Conservation (phyloP, 2,329 filamentous ascomycete species). For the Leptographium radiaticola region DNA sequence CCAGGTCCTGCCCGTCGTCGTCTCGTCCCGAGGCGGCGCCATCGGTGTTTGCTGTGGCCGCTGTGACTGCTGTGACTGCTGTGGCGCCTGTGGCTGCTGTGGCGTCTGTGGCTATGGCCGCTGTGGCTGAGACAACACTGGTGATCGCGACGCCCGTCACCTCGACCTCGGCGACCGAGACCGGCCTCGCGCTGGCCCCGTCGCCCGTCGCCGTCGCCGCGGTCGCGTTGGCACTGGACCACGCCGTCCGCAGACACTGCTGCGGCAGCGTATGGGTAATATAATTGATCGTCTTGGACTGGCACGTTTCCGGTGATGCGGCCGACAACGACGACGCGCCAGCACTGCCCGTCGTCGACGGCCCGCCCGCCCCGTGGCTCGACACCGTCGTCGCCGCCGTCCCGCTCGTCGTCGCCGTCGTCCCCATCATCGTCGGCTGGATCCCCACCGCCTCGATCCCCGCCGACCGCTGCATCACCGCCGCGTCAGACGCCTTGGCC, state of each 20-base stretch:
- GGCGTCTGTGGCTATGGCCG: background rate
- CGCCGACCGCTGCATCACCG: background rate
- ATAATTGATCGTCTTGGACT: constrained; percentile 61
- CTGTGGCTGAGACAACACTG: too few relatives aligned
- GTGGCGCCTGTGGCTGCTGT: constrained; percentile 5
- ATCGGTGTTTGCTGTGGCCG: background rate
- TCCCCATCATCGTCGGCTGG: background rate
- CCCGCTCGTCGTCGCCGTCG: background rate
- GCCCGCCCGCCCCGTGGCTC: background rate
- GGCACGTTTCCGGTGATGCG: constrained; percentile 24
- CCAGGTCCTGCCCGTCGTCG: constrained; percentile 29
- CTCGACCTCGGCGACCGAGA: too few relatives aligned
- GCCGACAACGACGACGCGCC: background rate
- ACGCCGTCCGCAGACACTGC: constrained; percentile 57
- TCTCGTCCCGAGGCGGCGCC: constrained; percentile 1
- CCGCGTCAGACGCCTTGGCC: constrained; percentile 6
- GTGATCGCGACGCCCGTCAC: too few relatives aligned
- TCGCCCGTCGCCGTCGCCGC: background rate
- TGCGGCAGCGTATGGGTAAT: constrained; percentile 67
- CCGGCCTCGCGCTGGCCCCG: background rate
- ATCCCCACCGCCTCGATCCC: background rate
- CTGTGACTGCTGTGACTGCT: background rate
- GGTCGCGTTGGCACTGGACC: constrained; percentile 25
- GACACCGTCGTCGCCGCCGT: background rate
- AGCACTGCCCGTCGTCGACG: background rate